Percentiles rank a stretch among this genome's conserved stretches.
Conservation (phyloP, 2,329 filamentous ascomycete species). For the Metarhizium anisopliae region DNA sequence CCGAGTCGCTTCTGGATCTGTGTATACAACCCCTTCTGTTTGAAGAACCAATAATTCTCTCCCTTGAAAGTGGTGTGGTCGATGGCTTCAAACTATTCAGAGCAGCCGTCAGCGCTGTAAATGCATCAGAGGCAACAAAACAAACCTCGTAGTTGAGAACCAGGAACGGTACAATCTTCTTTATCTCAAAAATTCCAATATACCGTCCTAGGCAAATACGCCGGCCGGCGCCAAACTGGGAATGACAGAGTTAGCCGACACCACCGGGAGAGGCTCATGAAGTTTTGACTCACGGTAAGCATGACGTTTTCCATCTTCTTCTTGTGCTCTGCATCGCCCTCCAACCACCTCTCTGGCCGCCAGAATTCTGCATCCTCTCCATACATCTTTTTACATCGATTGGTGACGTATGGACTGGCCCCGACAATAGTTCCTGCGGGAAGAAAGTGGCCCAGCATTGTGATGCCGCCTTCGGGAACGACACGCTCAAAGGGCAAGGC, state of each 20-base stretch:
- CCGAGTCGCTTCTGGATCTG: neutral
- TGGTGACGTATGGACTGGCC: neutral
- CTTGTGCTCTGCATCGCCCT: neutral
- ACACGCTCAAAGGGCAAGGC: neutral
- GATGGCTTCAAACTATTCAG: neutral
- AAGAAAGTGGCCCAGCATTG: neutral
- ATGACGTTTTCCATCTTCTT: neutral
- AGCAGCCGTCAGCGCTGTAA: neutral
- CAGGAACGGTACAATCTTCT: slow-evolving; percentile 18
- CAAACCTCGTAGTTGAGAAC: slow-evolving; percentile 19
- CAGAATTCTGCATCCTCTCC: slow-evolving; percentile 2
- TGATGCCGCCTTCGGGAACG: neutral
- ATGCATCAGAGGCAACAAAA: neutral
- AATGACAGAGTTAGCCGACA: neutral
- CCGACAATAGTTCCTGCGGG: slow-evolving; percentile 1
- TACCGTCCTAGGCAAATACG: slow-evolving; percentile 17
- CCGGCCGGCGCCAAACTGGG: slow-evolving; percentile 15
- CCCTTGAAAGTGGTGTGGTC: neutral
- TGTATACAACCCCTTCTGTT: neutral
- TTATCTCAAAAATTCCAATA: slow-evolving; percentile 18
- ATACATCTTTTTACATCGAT: neutral
- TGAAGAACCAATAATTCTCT: neutral
- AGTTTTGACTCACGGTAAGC: neutral
- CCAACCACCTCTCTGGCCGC: slow-evolving; percentile 1
- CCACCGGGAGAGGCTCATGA: neutral